Evolutionary conservation across 2,329 filamentous ascomycete species (phyloP).

Genomic region (Penicillium oxalicum): DNA sequence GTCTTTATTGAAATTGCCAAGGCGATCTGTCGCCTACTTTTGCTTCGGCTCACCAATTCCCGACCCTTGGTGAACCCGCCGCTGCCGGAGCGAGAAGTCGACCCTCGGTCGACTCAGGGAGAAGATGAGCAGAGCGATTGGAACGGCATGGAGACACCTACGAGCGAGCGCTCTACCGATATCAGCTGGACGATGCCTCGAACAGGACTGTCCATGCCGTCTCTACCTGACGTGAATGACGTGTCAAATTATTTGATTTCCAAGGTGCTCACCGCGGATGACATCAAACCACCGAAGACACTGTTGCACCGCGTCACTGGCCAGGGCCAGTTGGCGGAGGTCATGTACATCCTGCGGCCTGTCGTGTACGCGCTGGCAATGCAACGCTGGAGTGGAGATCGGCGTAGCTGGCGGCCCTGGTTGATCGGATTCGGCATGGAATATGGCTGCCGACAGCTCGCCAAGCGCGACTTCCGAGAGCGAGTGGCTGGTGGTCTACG

Average conservation of each 20-base stretch:
- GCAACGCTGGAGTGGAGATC: conserved; percentile 64
- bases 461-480: conserved; percentile 59
- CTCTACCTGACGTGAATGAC: conserved; percentile 71
- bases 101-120: conserved; percentile 55
- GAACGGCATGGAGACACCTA: conserved; percentile 44
- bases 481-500: conserved; percentile 64
- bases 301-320: conserved; percentile 69
- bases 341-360: conserved; percentile 86
- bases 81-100: conserved; percentile 76
- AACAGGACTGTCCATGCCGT: conserved; percentile 78
- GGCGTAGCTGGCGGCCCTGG: conserved; percentile 88
- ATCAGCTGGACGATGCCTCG: conserved; percentile 85
- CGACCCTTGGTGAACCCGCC: conserved; percentile 76
- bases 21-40: conserved; percentile 71
- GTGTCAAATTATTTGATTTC: conserved; percentile 82
- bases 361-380: conserved; percentile 80
- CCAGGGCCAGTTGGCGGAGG: conserved; percentile 76
- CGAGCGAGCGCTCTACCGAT: conserved; percentile 38
- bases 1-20: conserved; percentile 81
- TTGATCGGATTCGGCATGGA: conserved; percentile 78
- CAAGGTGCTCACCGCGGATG: conserved; percentile 88
- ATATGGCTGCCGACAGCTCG: conserved; percentile 80
- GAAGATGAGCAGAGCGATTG: conserved; percentile 36
- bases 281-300: conserved; percentile 85
- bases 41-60: conserved; percentile 76